Percentiles rank a stretch among this genome's conserved stretches.
Evolutionary conservation across 2,329 filamentous ascomycete genomes (phyloP).

Genomic region (Scedosporium aurantiacum): DNA sequence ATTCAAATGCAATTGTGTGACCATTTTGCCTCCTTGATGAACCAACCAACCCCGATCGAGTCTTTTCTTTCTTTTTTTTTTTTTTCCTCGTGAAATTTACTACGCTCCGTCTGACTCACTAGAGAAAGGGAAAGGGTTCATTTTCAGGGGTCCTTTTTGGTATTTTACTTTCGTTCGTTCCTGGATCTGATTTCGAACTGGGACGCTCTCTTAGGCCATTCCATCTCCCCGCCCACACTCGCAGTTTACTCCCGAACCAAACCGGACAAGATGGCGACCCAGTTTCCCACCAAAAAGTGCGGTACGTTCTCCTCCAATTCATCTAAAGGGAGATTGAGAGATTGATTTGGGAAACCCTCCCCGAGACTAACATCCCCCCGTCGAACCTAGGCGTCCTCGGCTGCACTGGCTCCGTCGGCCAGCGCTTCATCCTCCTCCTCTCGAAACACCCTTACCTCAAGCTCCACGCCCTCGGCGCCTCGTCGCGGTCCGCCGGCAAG

Average conservation of each 20-base stretch:
- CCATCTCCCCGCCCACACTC: no score
- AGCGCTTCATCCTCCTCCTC: conserved; percentile 89
- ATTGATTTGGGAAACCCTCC: no score
- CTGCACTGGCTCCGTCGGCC: conserved; percentile 87
- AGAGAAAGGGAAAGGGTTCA: background rate
- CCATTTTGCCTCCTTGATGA: no score
- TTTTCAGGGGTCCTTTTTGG: background rate
- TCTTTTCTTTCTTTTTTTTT: background rate
- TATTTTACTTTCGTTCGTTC: background rate
- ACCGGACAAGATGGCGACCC: conserved; percentile 15
- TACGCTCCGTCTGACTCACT: background rate
- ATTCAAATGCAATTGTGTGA: no score
- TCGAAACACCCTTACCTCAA: conserved; percentile 77
- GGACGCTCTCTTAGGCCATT: no score
- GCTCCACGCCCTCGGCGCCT: conserved; percentile 82
- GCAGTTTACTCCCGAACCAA: no score
- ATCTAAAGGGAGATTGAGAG: conserved; percentile 9
- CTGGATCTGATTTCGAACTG: background rate
- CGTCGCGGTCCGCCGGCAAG: conserved; percentile 80
- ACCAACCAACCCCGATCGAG: background rate
- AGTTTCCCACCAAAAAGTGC: conserved; percentile 48
- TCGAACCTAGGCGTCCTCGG: conserved; percentile 66
- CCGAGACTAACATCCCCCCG: background rate
- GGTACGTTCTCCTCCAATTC: conserved; percentile 26
- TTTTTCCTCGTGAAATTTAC: background rate